Conservation (phyloP, 352 stramenopile genomes). For the Pythium chondricola region DNA sequence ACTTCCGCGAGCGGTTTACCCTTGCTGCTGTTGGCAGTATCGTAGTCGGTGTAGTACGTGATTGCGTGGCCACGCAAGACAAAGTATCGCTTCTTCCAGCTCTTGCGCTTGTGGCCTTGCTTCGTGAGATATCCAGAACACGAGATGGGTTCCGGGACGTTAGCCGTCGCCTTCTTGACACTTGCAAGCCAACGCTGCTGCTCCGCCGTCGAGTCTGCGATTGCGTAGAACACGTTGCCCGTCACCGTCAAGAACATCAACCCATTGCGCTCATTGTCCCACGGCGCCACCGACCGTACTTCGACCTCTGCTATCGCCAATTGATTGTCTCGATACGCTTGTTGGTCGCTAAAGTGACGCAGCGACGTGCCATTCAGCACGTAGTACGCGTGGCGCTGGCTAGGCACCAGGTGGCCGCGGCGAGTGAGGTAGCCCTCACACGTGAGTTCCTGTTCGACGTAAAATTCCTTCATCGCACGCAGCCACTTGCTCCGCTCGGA, state of each 20-base stretch:
- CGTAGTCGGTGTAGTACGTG: conserved; percentile 83
- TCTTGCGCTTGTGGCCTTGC: conserved; percentile 88
- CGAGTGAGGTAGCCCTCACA: conserved; percentile 86
- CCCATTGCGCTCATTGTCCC: conserved; percentile 76
- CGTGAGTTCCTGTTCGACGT: conserved; percentile 79
- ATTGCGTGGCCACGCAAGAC: conserved; percentile 72
- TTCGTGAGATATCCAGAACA: conserved; percentile 86
- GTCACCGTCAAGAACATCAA: conserved; percentile 86
- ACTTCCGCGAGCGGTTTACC: conserved; percentile 78
- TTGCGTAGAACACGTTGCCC: conserved; percentile 81
- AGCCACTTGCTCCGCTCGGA: conserved; percentile 72
- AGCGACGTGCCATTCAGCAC: conserved; percentile 78
- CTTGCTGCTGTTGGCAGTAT: conserved; percentile 77
- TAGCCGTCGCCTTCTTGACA: conserved; percentile 62
- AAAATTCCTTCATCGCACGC: conserved; percentile 78
- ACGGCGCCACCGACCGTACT: conserved; percentile 62
- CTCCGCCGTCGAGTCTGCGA: conserved; percentile 61
- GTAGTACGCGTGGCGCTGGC: conserved; percentile 83
- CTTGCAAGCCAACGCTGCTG: conserved; percentile 82
- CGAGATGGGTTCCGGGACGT: conserved; percentile 62
- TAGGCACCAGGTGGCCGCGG: conserved; percentile 80
- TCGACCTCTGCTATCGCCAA: conserved; percentile 83
- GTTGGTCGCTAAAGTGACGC: conserved; percentile 77
- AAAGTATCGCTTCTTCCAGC: conserved; percentile 89
- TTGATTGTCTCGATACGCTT: conserved; percentile 81